These are phyloP conservation scores for Acer campestre DNA, from an alignment of 345 rosid species.

Conservation along the genomic window DNA sequence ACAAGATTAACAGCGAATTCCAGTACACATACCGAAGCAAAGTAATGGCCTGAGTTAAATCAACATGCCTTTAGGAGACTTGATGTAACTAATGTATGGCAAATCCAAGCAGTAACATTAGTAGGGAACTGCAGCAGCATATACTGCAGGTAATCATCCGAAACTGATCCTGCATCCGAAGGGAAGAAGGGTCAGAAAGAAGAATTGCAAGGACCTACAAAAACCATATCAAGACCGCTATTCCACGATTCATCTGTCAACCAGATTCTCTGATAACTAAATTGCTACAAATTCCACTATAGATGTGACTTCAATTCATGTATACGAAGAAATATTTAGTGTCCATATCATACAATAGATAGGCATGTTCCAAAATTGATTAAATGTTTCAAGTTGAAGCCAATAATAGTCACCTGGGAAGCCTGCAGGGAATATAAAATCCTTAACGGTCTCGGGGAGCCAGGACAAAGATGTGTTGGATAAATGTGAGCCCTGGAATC, in stretches of 20 bases:
- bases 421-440: conserved; percentile 79
- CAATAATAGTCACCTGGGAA: conserved; percentile 64
- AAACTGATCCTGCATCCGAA: conserved; percentile 71
- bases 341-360: not conserved
- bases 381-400: not conserved
- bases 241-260: not conserved
- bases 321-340: not conserved
- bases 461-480: conserved; percentile 42
- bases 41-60: conserved; percentile 40
- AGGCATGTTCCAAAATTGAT: not conserved
- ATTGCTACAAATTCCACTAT: not conserved
- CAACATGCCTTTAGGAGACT: conserved; percentile 94
- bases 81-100: conserved; percentile 87
- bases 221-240: not conserved
- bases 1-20: conserved; percentile 16
- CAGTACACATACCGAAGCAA: conserved; percentile 37
- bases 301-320: not conserved
- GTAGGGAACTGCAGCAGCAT: conserved; percentile 94
- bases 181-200: conserved; percentile 13
- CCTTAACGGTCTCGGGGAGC: conserved; percentile 67
- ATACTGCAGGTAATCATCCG: conserved; percentile 92
- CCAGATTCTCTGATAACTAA: not conserved
- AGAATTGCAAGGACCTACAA: not conserved
- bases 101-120: conserved; percentile 94
- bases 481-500: conserved; percentile 28